Evolutionary conservation across 257 asterid species (phyloP), one percentile per base, ranked within the genome.

Genomic region (Petunia secreta): DNA sequence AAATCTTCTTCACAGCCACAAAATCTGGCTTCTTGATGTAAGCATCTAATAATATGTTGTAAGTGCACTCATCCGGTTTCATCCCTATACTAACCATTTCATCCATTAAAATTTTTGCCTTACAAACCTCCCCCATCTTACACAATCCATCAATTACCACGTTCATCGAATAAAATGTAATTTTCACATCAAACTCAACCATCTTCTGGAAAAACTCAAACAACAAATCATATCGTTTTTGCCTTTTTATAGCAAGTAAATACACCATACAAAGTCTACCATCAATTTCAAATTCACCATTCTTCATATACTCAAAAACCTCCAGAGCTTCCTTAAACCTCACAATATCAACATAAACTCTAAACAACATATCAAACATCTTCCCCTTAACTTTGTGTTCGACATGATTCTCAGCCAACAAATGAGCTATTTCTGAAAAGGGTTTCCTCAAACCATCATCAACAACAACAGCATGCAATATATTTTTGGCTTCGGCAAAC

Each of bases 241-340:
- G 69, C 77, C 82, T 89, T 89, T 88, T 93, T 75, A 87, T 81
- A 34, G 93, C 96, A 79, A 89, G 66, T 87, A 95, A 85, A 84
- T 85, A 91, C 79, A 87, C 97, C 93, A 89, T 90, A 77, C 98
- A 93, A 84, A 96, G 89, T 62, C 94, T 91, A 76, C 90, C 97
- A 62, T 91, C 97, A 59, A 92, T 89, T 77, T 38, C 86, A 57
- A 90, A 77, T 59, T 87, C 92, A 66, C 79, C 80, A 0, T 54
- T 81, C 10, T 78, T 77, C 88, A 83, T 75, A 59, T 79, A 64
- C 40, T 83, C 88, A 63, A 87, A 87, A 13, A 85, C 87, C 77
- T 87, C 88, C 40, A 83, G n/a, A 16, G 80, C 86, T 68, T 85
- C 88, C 39, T 46, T 54, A 83, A 79, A 76, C 82, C 57, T 81